Evolutionary conservation across 1,139 yeast genomes (phyloP).

Genomic region (Diutina mesorugosa): DNA sequence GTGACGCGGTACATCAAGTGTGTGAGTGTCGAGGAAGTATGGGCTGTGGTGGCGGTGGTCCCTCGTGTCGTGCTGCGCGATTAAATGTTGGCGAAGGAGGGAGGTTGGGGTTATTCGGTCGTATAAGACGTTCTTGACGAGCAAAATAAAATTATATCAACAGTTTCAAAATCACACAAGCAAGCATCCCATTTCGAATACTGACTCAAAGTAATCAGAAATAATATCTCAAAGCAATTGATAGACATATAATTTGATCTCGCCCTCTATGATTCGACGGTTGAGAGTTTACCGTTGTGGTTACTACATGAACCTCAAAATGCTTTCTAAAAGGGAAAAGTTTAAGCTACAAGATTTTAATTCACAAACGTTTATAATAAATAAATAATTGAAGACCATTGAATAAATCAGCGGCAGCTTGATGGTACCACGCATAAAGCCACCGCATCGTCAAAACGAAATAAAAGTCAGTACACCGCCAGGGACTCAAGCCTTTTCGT

Average conservation of each 20-base stretch:
- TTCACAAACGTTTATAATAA: background rate
- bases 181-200: too few species aligned
- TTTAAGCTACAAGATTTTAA: background rate
- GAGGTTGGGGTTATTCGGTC: background rate
- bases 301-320: background rate
- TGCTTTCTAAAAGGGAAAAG: background rate
- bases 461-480: background rate
- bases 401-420: background rate
- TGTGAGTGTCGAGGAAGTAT: background rate
- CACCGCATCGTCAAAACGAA: background rate
- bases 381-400: background rate
- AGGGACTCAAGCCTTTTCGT: constrained; percentile 33
- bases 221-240: too few species aligned
- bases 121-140: background rate
- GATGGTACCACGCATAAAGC: constrained; percentile 2
- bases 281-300: background rate
- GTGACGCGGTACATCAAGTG: background rate
- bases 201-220: too few species aligned
- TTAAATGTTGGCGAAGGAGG: background rate
- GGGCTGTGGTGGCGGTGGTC: constrained; percentile 1
- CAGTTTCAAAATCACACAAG: too few species aligned
- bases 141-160: background rate
- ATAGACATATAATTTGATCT: background rate
- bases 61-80: background rate
- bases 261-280: background rate